These are phyloP conservation scores for Cystobasidiopsis lactophilus DNA, from an alignment of 768 basidiomycete genomes.

Conservation along the genomic window DNA sequence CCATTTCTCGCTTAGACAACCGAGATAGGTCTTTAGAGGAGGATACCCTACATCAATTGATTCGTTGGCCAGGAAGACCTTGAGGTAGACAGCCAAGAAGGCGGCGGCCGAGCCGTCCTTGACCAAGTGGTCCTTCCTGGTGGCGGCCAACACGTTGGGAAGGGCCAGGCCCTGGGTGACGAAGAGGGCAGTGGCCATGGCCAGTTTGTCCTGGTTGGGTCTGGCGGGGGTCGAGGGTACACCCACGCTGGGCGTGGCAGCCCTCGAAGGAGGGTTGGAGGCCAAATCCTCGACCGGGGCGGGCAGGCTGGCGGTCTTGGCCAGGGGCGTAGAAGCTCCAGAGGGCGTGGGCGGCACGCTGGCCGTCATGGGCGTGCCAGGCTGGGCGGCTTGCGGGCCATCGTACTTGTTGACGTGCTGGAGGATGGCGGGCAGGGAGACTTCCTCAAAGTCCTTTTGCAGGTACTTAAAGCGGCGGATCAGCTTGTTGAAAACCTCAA, in stretches of 20 bases:
- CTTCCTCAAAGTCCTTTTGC: constrained; percentile 81
- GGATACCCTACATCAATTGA: constrained; percentile 41
- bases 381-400: constrained; percentile 1
- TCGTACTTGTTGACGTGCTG: constrained; percentile 69
- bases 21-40: not conserved
- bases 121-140: constrained; percentile 82
- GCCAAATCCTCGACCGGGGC: not conserved
- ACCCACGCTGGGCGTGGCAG: not conserved
- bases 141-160: constrained; percentile 50
- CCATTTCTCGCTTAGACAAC: not conserved
- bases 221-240: constrained; percentile 28
- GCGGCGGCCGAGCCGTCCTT: constrained; percentile 71
- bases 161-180: constrained; percentile 62
- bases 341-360: not conserved
- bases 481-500: constrained; percentile 85
- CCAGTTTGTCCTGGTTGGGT: constrained; percentile 56
- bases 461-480: constrained; percentile 99
- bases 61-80: constrained; percentile 54
- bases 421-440: constrained; percentile 54
- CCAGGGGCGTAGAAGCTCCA: constrained; percentile 1
- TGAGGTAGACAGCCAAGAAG: constrained; percentile 57
- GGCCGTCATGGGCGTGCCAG: not conserved
- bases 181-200: constrained; percentile 56
- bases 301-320: not conserved
- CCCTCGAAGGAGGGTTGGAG: constrained; percentile 2